A percentile compares a stretch with the other conserved stretches of the same genome.
These are phyloP conservation scores for Chytriomyces confervae DNA, from an alignment of 192 early-diverging fungal genomes.

Conservation along the genomic window DNA sequence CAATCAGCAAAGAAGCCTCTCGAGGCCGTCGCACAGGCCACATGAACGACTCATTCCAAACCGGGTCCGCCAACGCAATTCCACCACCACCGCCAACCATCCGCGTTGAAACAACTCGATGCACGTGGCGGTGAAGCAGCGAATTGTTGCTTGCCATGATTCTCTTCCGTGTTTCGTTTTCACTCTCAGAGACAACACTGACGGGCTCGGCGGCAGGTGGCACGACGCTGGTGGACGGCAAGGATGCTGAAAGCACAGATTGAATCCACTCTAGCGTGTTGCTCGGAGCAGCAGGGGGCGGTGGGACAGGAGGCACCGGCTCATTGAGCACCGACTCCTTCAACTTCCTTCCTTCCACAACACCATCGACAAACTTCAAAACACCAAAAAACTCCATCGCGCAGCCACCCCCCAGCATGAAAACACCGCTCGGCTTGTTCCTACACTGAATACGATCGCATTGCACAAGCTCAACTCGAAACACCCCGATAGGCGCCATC, in stretches of 20 bases:
- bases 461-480: constrained; percentile 29
- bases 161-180: not conserved
- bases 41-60: constrained; percentile 21
- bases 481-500: constrained; percentile 30
- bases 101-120: constrained; percentile 1
- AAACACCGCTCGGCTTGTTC: not conserved
- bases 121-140: not conserved
- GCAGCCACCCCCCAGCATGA: not conserved
- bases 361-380: constrained; percentile 22
- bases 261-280: not conserved
- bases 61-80: not conserved
- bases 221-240: not conserved
- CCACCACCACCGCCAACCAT: not conserved
- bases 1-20: constrained; percentile 27
- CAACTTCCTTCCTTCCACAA: not conserved
- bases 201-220: not conserved
- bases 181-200: not conserved
- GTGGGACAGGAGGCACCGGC: not conserved
- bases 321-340: not conserved
- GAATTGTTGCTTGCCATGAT: not conserved
- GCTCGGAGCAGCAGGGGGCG: constrained; percentile 2
- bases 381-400: constrained; percentile 21
- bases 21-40: constrained; percentile 33
- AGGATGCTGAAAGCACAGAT: not conserved
- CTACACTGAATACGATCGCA: not conserved